Percentiles rank a stretch among this genome's conserved stretches.
phyloP scores from a whole-genome alignment of 345 rosid genomes.

The Carallia pectinifolia region DNA sequence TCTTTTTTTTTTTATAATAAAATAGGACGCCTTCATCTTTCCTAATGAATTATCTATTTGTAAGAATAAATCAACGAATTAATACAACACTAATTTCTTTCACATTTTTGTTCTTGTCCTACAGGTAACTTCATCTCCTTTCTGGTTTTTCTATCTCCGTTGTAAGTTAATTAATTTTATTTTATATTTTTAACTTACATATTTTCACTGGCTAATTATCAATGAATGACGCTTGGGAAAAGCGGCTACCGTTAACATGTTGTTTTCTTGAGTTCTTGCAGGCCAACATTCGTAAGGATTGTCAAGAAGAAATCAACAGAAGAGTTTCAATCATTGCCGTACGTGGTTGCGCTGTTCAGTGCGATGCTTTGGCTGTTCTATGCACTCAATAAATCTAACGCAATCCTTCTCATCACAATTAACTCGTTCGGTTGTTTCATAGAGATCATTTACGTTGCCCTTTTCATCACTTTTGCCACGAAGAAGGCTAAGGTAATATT shows the following conservation, averaged over 20 bases:
- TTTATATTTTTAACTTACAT: too few species aligned
- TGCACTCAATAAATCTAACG: slow-evolving; percentile 54
- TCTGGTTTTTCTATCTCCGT: slow-evolving; percentile 35
- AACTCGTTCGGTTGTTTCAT: slow-evolving; percentile 63
- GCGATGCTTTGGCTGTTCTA: slow-evolving; percentile 68
- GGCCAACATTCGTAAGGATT: slow-evolving; percentile 65
- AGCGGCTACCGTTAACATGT: too few species aligned
- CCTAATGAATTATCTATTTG: too few species aligned
- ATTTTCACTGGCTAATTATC: too few species aligned
- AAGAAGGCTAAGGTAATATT: slow-evolving; percentile 47
- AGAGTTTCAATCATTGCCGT: slow-evolving; percentile 70
- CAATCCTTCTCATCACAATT: slow-evolving; percentile 62
- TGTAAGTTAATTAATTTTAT: slow-evolving; percentile 26
- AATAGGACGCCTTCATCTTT: too few species aligned
- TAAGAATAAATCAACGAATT: too few species aligned
- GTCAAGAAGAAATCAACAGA: slow-evolving; percentile 72
- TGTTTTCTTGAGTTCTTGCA: slow-evolving; percentile 13
- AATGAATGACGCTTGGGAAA: too few species aligned
- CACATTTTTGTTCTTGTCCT: neutral
- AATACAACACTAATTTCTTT: neutral
- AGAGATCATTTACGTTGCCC: slow-evolving; percentile 54
- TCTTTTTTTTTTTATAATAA: too few species aligned
- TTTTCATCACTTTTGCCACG: slow-evolving; percentile 52
- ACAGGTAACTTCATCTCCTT: slow-evolving; percentile 34
- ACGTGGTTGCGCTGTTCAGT: slow-evolving; percentile 59